Conservation (phyloP, 148 eudicot genomes). For the Chenopodium quinoa region DNA sequence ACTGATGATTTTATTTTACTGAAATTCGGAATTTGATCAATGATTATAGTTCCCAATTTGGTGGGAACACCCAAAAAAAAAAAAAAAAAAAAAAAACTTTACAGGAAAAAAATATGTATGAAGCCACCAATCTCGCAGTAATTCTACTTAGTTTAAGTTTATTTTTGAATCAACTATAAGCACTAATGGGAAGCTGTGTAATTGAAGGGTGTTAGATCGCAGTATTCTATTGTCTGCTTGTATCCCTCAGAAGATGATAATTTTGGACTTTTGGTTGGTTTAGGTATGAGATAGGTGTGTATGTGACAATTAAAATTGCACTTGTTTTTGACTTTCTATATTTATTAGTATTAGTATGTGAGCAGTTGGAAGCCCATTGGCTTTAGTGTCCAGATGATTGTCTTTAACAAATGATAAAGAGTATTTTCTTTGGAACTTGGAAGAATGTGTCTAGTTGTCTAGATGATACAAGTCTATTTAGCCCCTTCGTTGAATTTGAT, state of each 20-base stretch:
- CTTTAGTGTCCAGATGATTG: too few relatives aligned
- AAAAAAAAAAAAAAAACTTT: too few relatives aligned
- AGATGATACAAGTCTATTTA: too few relatives aligned
- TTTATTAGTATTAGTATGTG: too few relatives aligned
- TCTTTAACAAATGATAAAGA: too few relatives aligned
- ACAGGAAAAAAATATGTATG: too few relatives aligned
- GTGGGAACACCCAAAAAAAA: background rate
- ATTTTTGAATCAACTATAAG: too few relatives aligned
- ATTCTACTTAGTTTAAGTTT: too few relatives aligned
- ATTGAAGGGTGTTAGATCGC: background rate
- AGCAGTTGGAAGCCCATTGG: background rate
- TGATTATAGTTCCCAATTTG: background rate
- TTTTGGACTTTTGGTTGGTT: conserved; percentile 8
- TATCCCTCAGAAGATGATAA: background rate
- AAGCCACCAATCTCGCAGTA: background rate
- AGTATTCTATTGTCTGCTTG: background rate
- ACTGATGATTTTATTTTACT: background rate
- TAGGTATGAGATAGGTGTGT: background rate
- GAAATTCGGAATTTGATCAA: too few relatives aligned
- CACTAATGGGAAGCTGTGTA: background rate
- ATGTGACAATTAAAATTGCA: conserved; percentile 9
- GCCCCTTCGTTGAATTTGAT: too few relatives aligned
- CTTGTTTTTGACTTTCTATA: background rate
- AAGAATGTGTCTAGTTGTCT: too few relatives aligned
- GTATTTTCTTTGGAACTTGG: too few relatives aligned